Base-by-base conservation (phyloP, 2,329 filamentous ascomycete genomes). In the Leptographium lundbergii region DNA sequence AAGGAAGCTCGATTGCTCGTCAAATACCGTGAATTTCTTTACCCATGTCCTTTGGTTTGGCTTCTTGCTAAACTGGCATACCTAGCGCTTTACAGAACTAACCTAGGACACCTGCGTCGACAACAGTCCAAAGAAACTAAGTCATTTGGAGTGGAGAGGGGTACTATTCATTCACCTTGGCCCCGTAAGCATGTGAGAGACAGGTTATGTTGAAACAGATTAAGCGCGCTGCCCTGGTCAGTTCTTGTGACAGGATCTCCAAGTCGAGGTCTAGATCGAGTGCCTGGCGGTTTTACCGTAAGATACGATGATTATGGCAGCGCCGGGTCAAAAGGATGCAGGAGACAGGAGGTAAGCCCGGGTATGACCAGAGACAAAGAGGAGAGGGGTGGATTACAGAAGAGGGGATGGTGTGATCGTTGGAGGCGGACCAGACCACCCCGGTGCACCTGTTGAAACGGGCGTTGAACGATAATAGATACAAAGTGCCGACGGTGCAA, bases 181-280 rank as follows among this genome's bases (percentile, higher is more conserved):
- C 36, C 36, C 17, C 14, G 13, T 39, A 17, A 39, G 36, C 13
- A 17, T 39, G 36, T 4, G 6, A 36, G 34, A 42, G 39, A 34
- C 10, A 24, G 9, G 25, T 13, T 22, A 2, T n/a, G 29, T 52
- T 59, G 57, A 60, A 61, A 63, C 60, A 59, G 34, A 39, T 25
- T 62, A 64, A 62, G 63, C 63, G 63, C 63, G 61, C 63, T 59
- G 57, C 42, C 36, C 22, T 48, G 45, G 25, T 42, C 24, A 25
- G 54, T 11, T 51, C 42, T 47, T 39, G 27, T 27, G 11, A 53
- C 25, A 24, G 25, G n/a, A 22, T 17, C 24, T 10, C 22, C 50
- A 17, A 45, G n/a, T 34, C 32, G 6, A 51, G 54, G 42, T 14
- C 39, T 45, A 32, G 52, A 54, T n/a, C 39, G 13, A 19, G 27